These are phyloP conservation scores for Rhizoclosmatium sp. DNA, from an alignment of 192 early-diverging fungal species.

Conservation along the genomic window DNA sequence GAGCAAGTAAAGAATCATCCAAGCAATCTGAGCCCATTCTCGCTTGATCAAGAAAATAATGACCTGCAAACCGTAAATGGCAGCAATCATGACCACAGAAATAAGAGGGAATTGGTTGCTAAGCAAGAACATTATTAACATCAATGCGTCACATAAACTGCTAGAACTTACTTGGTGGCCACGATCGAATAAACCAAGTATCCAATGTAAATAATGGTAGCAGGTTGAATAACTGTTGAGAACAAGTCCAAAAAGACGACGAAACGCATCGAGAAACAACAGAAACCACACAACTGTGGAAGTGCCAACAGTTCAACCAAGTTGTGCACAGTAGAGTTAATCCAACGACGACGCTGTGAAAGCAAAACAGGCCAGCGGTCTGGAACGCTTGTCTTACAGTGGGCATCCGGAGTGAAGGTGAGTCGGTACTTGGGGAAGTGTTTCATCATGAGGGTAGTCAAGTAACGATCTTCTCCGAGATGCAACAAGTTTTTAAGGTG, in stretches of 20 bases:
- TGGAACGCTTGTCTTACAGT: conserved; percentile 93
- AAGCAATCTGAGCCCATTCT: conserved; percentile 84
- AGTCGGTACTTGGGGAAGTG: conserved; percentile 97
- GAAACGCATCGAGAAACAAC: conserved; percentile 99
- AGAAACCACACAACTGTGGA: conserved; percentile 97
- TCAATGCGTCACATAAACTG: neutral
- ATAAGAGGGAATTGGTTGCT: conserved; percentile 73
- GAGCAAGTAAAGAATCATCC: conserved; percentile 94
- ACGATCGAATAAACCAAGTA: conserved; percentile 69
- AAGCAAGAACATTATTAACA: conserved; percentile 13
- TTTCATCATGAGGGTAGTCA: conserved; percentile 84
- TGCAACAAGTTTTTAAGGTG: conserved; percentile 99
- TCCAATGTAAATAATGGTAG: conserved; percentile 85
- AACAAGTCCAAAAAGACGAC: conserved; percentile 96
- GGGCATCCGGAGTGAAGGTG: conserved; percentile 91
- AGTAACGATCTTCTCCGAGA: conserved; percentile 97
- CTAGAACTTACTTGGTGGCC: conserved; percentile 34
- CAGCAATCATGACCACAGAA: conserved; percentile 87
- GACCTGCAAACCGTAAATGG: conserved; percentile 94
- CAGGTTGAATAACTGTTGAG: conserved; percentile 92
- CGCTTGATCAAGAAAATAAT: conserved; percentile 91
- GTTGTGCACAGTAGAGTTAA: conserved; percentile 99
- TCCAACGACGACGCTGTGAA: conserved; percentile 99
- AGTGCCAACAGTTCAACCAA: conserved; percentile 92
- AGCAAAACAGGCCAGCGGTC: conserved; percentile 92